phyloP scores from a whole-genome alignment of 176 grass and related monocot species.

The Carex scoparia region DNA sequence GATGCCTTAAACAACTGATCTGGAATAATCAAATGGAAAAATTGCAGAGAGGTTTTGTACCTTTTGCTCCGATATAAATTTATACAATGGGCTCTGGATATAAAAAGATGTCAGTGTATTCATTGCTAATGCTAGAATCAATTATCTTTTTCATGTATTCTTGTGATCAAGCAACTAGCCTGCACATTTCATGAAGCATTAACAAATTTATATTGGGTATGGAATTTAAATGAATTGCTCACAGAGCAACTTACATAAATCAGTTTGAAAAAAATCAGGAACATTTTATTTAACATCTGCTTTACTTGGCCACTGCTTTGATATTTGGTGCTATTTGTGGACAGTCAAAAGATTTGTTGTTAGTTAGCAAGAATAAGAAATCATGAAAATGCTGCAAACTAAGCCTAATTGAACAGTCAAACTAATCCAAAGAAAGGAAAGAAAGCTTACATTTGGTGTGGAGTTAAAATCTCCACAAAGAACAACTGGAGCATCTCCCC shows the following conservation, averaged over 20 bases:
- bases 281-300: conserved; percentile 8
- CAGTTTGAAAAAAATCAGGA: conserved; percentile 18
- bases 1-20: background rate
- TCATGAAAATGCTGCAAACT: background rate
- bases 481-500: conserved; percentile 86
- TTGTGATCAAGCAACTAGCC: background rate
- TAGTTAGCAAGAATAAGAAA: conserved; percentile 1
- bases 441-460: conserved; percentile 60
- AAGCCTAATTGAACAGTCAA: background rate
- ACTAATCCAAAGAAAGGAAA: conserved; percentile 7
- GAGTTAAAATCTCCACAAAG: conserved; percentile 96
- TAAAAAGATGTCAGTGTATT: conserved; percentile 24
- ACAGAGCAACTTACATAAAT: conserved; percentile 22
- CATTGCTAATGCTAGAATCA: conserved; percentile 1
- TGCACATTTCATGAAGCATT: background rate
- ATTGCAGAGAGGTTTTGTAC: conserved; percentile 29
- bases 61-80: conserved; percentile 71
- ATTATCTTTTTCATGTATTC: background rate
- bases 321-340: background rate
- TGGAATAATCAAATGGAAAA: background rate
- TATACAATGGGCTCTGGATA: conserved; percentile 83
- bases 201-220: background rate
- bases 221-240: background rate
- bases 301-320: background rate
- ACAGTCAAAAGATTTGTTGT: background rate